Conservation (phyloP, 495 filamentous ascomycete genomes). For the Immersiella caudata region DNA sequence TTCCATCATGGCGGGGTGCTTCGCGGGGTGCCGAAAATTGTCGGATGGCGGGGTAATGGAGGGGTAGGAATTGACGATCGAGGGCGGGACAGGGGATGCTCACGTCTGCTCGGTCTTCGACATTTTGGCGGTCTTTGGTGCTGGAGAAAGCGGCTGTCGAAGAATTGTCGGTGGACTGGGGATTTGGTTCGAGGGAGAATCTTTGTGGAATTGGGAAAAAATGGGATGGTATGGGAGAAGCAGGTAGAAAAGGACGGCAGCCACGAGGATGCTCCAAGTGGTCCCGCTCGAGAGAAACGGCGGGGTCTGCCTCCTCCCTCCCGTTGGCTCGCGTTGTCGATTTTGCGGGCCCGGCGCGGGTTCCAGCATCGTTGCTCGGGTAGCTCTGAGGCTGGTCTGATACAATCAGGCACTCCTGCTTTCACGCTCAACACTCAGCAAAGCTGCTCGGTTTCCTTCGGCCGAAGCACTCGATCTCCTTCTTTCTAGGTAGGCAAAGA, state of each 20-base stretch:
- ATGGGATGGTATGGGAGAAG: conserved; percentile 24
- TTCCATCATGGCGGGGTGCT: neutral
- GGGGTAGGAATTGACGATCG: conserved; percentile 22
- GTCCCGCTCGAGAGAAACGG: conserved; percentile 16
- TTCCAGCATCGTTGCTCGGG: conserved; percentile 8
- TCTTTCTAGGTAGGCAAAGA: neutral
- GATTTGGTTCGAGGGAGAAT: conserved; percentile 26
- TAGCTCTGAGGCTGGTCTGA: conserved; percentile 7
- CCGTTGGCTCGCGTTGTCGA: conserved; percentile 16
- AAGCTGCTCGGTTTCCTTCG: neutral
- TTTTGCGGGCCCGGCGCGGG: conserved; percentile 5
- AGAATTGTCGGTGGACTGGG: conserved; percentile 42
- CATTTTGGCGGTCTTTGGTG: conserved; percentile 64
- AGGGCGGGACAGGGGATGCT: conserved; percentile 44
- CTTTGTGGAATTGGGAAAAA: conserved; percentile 18
- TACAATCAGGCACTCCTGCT: neutral
- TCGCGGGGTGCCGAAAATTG: conserved; percentile 15
- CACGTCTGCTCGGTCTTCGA: conserved; percentile 88
- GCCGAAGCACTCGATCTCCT: neutral
- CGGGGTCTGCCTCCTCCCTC: conserved; percentile 14
- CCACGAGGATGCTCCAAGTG: conserved; percentile 25
- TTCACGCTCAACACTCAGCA: neutral
- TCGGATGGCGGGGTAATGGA: conserved; percentile 37
- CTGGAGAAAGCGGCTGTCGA: conserved; percentile 30
- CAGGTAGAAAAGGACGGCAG: conserved; percentile 28